Percentiles rank a stretch among this genome's conserved stretches.
phyloP scores from a whole-genome alignment of 768 basidiomycete genomes.

The Russula earlei region DNA sequence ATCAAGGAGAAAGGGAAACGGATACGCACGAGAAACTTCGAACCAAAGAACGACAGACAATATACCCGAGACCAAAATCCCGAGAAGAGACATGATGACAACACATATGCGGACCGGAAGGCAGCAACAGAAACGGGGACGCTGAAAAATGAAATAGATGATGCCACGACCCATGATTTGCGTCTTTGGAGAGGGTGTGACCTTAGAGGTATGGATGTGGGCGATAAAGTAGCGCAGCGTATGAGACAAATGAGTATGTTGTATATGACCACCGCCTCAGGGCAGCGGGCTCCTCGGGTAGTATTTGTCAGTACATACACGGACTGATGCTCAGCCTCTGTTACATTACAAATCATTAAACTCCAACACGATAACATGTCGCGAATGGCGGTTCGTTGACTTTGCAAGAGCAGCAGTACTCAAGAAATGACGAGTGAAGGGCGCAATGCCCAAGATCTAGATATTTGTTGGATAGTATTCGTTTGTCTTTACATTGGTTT shows the following conservation, averaged over 20 bases:
- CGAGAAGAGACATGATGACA: constrained; percentile 42
- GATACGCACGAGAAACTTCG: constrained; percentile 45
- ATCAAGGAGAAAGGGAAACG: background rate
- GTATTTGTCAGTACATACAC: too few relatives aligned
- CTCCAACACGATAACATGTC: too few relatives aligned
- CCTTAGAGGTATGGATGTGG: background rate
- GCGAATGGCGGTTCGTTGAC: too few relatives aligned
- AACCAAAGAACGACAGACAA: constrained; percentile 52
- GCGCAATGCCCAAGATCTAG: too few relatives aligned
- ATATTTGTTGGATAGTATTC: too few relatives aligned
- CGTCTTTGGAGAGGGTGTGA: background rate
- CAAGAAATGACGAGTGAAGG: too few relatives aligned
- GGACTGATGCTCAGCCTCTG: too few relatives aligned
- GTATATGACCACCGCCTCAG: background rate
- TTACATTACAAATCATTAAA: background rate
- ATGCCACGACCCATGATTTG: constrained; percentile 10
- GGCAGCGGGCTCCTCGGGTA: background rate
- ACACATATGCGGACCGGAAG: constrained; percentile 56
- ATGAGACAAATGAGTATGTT: background rate
- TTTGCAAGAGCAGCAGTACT: too few relatives aligned
- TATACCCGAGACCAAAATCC: constrained; percentile 44
- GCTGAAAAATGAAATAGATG: constrained; percentile 16
- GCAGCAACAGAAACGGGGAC: constrained; percentile 47
- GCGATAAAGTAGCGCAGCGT: background rate
- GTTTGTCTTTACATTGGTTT: too few relatives aligned